Evolutionary conservation across 768 basidiomycete genomes (phyloP), one percentile per base, ranked within the genome.

Genomic region (Psilocybe tampanensis): DNA sequence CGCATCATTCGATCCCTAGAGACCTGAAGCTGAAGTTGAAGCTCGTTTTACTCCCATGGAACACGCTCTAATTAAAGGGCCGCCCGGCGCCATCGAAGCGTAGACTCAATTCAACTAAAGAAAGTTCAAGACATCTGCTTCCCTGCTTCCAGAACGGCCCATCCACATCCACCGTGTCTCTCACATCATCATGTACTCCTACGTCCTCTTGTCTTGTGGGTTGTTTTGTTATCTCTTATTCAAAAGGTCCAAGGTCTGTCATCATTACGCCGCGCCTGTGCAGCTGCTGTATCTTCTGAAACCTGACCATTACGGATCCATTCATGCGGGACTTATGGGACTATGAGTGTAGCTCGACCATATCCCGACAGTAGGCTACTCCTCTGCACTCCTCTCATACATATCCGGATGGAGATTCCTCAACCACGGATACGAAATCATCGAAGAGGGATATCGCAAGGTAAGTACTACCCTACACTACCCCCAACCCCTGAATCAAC

Each of bases 311-410:
- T 5, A 11, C 53, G n/a, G n/a, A n/a, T n/a, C n/a, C n/a, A n/a
- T n/a, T n/a, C n/a, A n/a, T n/a, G n/a, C n/a, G n/a, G n/a, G n/a
- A n/a, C n/a, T n/a, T n/a, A n/a, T n/a, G n/a, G n/a, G n/a, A n/a
- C n/a, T n/a, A n/a, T n/a, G n/a, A n/a, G n/a, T n/a, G n/a, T n/a
- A 68, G 69, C 48, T 71, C 11, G 52, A 47, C 39, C 62, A 59
- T 12, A 74, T 78, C 47, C 76, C 75, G 6, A 70, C 73, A 7
- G 55, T 76, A 9, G 76, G 76, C 1, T 66, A 65, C 22, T 66
- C 72, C 15, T 64, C 64, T 17, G 64, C 70, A 2, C 52, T 73
- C 6, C 58, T 70, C 1, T 74, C 71, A 4, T 76, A 71, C 55
- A 52, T 70, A 21, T 67, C 71, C 1, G 74, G 70, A 3, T 49